A percentile compares a stretch with the other conserved stretches of the same genome.
These are phyloP conservation scores for Silene latifolia DNA, from an alignment of 148 eudicot genomes.

Conservation along the genomic window DNA sequence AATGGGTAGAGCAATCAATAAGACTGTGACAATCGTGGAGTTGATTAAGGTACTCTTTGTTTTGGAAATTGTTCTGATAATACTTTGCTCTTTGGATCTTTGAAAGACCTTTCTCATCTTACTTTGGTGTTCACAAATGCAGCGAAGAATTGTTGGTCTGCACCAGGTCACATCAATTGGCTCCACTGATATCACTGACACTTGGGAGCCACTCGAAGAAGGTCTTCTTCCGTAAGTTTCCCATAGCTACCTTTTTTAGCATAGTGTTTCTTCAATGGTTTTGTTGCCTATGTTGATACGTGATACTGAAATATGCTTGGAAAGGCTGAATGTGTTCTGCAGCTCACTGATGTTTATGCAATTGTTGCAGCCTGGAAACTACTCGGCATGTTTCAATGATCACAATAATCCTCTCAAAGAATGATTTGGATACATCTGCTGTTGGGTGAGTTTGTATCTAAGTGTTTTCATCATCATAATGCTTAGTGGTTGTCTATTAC, in stretches of 20 bases:
- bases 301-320: background rate
- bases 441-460: slow-evolving; percentile 55
- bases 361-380: slow-evolving; percentile 65
- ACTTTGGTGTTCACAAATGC: slow-evolving; percentile 13
- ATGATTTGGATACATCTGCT: slow-evolving; percentile 57
- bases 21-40: slow-evolving; percentile 96
- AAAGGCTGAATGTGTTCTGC: background rate
- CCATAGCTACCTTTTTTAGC: slow-evolving; percentile 1
- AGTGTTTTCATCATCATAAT: background rate
- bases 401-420: slow-evolving; percentile 69
- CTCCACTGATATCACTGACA: slow-evolving; percentile 91
- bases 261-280: background rate
- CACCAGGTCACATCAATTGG: slow-evolving; percentile 89
- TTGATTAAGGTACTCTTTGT: slow-evolving; percentile 64
- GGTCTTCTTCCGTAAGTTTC: slow-evolving; percentile 85
- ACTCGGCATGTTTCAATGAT: slow-evolving; percentile 97
- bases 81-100: background rate
- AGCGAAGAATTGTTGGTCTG: slow-evolving; percentile 96
- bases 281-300: background rate
- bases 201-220: slow-evolving; percentile 98
- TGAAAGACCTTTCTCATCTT: background rate
- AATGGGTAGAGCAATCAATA: slow-evolving; percentile 98
- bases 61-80: background rate
- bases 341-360: slow-evolving; percentile 9
- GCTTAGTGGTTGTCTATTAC: background rate